Evolutionary conservation across 352 stramenopile species (phyloP).

Genomic region (Thalassiosira allenii): DNA sequence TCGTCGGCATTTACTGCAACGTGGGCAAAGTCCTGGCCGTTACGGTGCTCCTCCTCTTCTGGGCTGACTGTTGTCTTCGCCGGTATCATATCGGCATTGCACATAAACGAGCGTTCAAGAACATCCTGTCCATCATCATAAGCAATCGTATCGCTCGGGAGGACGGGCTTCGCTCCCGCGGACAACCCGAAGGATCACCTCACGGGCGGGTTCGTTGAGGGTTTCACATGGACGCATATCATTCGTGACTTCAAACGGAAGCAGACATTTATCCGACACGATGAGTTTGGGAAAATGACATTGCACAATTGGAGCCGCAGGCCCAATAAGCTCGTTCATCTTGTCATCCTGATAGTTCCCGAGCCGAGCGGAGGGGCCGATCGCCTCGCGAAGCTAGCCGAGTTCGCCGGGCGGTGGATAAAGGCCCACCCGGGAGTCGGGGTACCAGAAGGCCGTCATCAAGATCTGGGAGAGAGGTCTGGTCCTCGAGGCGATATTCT

Average conservation of each 20-base stretch:
- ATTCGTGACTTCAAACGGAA: background rate
- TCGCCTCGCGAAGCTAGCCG: background rate
- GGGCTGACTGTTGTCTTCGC: slow-evolving; percentile 13
- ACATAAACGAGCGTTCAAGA: slow-evolving; percentile 19
- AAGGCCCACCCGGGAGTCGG: background rate
- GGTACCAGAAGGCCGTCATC: background rate
- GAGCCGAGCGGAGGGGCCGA: background rate
- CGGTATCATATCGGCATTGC: background rate
- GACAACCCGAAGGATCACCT: background rate
- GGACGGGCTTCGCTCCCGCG: background rate
- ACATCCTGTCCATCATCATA: background rate
- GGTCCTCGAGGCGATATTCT: slow-evolving; percentile 4
- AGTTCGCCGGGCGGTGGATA: background rate
- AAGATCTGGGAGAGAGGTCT: background rate
- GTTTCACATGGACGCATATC: background rate
- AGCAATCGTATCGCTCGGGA: slow-evolving; percentile 13
- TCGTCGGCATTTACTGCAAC: background rate
- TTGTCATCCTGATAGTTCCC: background rate
- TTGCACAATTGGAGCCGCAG: background rate
- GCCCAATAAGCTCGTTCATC: background rate
- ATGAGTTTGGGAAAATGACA: background rate
- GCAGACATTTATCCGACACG: background rate
- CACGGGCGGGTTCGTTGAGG: background rate
- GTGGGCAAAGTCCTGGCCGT: background rate
- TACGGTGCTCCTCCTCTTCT: background rate